These are phyloP conservation scores for Hypomyces rosellus DNA, from an alignment of 2,329 filamentous ascomycete species.

Conservation along the genomic window DNA sequence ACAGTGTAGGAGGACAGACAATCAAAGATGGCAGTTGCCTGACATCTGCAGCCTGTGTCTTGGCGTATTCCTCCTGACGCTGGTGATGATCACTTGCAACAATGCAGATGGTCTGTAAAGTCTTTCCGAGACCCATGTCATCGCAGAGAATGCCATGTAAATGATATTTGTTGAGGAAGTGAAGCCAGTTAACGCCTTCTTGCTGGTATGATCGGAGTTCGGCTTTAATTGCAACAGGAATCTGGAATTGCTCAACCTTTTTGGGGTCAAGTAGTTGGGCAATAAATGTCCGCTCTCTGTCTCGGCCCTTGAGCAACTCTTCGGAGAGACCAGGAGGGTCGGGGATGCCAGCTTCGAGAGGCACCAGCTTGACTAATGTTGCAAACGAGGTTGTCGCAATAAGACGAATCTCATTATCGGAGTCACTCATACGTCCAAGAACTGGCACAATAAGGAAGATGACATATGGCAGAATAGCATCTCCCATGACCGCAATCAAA, in stretches of 20 bases:
- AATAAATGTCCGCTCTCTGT: constrained; percentile 94
- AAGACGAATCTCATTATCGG: constrained; percentile 88
- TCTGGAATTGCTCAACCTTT: constrained; percentile 89
- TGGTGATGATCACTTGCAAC: constrained; percentile 96
- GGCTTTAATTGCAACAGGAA: constrained; percentile 95
- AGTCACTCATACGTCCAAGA: constrained; percentile 95
- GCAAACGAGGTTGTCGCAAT: constrained; percentile 96
- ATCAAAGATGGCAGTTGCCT: constrained; percentile 84
- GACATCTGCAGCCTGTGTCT: constrained; percentile 71
- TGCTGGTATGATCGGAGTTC: constrained; percentile 96
- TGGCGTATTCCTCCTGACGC: constrained; percentile 81
- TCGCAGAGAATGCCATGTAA: constrained; percentile 97
- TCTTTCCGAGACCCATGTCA: constrained; percentile 98
- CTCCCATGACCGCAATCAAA: constrained; percentile 96
- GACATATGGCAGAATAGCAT: constrained; percentile 90
- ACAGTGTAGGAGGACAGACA: constrained; percentile 90
- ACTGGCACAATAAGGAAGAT: constrained; percentile 98
- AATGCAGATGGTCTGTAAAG: constrained; percentile 93
- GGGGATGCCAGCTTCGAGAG: constrained; percentile 92
- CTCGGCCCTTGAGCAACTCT: constrained; percentile 80
- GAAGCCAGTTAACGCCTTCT: constrained; percentile 97
- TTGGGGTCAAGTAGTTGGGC: constrained; percentile 92
- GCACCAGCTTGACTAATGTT: constrained; percentile 92
- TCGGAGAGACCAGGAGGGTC: constrained; percentile 90
- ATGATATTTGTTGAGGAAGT: constrained; percentile 97